A percentile compares a stretch with the other conserved stretches of the same genome.
Evolutionary conservation across 106 monocot species (phyloP).

Genomic region (Dendrobium officinale): DNA sequence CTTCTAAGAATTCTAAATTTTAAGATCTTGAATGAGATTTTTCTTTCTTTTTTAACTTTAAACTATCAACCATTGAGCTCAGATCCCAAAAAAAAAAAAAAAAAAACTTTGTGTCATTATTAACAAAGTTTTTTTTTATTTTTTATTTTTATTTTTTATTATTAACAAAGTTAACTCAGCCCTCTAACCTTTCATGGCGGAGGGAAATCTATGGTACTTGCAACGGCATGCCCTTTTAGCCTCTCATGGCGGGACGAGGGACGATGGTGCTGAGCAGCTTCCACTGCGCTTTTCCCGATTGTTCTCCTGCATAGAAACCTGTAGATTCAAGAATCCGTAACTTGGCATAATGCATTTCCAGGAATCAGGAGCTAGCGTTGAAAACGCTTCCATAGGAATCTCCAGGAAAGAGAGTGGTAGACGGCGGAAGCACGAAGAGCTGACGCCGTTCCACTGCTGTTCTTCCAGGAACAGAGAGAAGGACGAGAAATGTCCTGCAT

Average conservation of each 20-base stretch:
- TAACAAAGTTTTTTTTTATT: too few species aligned
- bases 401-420: constrained; percentile 1
- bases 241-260: neutral
- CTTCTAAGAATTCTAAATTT: too few species aligned
- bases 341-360: neutral
- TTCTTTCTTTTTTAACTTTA: too few species aligned
- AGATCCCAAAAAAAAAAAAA: too few species aligned
- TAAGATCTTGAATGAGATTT: too few species aligned
- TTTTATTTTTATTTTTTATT: too few species aligned
- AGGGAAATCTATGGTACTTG: too few species aligned
- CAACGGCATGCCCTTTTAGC: too few species aligned
- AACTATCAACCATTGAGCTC: too few species aligned
- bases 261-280: neutral
- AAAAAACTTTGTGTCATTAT: too few species aligned
- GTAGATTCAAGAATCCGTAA: neutral
- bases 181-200: too few species aligned
- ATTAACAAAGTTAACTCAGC: too few species aligned
- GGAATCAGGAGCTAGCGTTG: neutral
- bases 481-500: neutral
- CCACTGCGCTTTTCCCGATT: neutral
- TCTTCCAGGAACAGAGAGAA: neutral
- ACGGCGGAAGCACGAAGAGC: neutral
- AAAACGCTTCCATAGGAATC: neutral
- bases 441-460: neutral
- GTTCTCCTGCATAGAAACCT: neutral